Evolutionary conservation across 106 monocot genomes (phyloP).

Genomic region (Dioscorea dumetorum): DNA sequence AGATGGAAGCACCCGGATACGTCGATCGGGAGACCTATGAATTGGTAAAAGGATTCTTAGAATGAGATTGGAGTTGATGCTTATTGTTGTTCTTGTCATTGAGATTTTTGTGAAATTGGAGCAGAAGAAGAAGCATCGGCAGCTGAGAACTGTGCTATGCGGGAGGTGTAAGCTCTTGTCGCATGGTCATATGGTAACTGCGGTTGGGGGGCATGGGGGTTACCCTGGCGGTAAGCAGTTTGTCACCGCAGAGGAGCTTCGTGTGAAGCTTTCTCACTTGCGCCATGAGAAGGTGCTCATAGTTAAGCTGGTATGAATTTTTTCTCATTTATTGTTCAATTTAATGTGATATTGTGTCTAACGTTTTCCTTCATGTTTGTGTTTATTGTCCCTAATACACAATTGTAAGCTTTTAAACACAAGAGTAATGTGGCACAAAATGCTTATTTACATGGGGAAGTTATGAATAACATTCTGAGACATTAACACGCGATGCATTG

Average conservation of each 20-base stretch:
- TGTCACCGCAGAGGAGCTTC: conserved; percentile 73
- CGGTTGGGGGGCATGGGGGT: conserved; percentile 96
- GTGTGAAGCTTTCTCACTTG: conserved; percentile 79
- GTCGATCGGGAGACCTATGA: conserved; percentile 72
- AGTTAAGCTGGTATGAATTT: conserved; percentile 71
- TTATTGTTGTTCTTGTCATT: neutral
- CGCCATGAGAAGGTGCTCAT: conserved; percentile 85
- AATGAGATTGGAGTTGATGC: neutral
- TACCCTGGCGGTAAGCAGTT: conserved; percentile 97
- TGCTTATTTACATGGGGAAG: too few relatives aligned
- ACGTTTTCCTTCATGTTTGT: too few relatives aligned
- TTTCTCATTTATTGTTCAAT: neutral
- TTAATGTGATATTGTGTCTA: neutral
- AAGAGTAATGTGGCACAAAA: too few relatives aligned
- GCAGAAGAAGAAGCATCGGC: conserved; percentile 91
- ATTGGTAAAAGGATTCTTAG: conserved; percentile 31
- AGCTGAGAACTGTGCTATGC: conserved; percentile 83
- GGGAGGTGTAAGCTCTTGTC: conserved; percentile 85
- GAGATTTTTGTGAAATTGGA: neutral
- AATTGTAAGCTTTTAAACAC: too few relatives aligned
- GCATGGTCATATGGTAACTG: conserved; percentile 96
- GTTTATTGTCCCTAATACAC: too few relatives aligned
- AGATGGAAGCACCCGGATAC: conserved; percentile 69
- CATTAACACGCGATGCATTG: too few relatives aligned
- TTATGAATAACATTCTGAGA: too few relatives aligned